Base-by-base conservation (phyloP, 768 basidiomycete species). In the Strobilomyces dryophilus region DNA sequence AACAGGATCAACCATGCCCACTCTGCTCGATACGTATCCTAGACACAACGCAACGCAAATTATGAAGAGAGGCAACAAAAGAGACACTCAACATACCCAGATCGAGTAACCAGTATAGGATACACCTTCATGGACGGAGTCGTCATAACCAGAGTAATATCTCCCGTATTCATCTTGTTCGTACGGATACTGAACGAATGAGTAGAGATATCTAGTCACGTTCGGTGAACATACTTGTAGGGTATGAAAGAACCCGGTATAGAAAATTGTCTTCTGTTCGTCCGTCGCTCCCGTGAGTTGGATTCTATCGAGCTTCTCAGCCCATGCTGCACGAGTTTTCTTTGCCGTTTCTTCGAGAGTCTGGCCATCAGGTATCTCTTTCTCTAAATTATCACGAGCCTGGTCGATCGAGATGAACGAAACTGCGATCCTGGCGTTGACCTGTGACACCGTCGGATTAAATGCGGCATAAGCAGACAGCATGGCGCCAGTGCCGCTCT, bases 61-160 rank as follows among this genome's bases (percentile, higher is more conserved):
- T n/a, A 18, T 21, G 41, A 26, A 46, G 24, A 5, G 12, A 6
- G 48, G 18, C 37, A 36, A 24, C 8, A n/a, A n/a, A n/a, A n/a
- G n/a, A n/a, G n/a, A n/a, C n/a, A n/a, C n/a, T 12, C 45, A 35
- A 57, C 76, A 8, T 52, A 86, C 85, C 87, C 87, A 89, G 55
- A 83, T 87, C 0, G 87, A 89, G 62, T 91, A 91, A 1, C 88
- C 89, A 0, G 83, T 87, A 59, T 91, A 91, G 0, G 86, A 89
- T n/a, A 73, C 70, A 17, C 85, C 82, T 26, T 77, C 64, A 45
- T 89, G 85, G 0, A 91, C 68, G 8, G 68, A 54, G 48, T 86
- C 80, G 51, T 88, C 84, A 53, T 92, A 91, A 1, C 81, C 90
- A 7, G 89, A 91, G 66, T 86, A 92, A 66, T 92, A 91, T 8